Percentiles rank a stretch among this genome's conserved stretches.
Conservation (phyloP, 345 rosid species). For the Aquilaria sinensis region DNA sequence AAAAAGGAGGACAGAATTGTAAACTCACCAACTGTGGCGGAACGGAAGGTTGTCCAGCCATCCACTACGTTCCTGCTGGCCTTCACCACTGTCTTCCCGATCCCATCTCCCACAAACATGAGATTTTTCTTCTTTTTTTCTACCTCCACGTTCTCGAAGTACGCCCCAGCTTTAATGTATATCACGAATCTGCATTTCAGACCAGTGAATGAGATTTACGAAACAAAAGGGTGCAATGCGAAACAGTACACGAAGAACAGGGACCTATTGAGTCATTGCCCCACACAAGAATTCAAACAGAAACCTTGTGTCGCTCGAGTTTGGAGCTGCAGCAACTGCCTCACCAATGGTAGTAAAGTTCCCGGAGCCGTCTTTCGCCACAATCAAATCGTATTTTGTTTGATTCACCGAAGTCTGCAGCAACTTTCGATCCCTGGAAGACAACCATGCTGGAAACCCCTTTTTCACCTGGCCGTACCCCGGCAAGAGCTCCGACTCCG, state of each 20-base stretch:
- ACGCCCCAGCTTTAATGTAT: conserved; percentile 19
- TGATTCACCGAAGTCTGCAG: conserved; percentile 29
- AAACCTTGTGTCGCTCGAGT: conserved; percentile 60
- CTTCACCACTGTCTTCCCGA: conserved; percentile 16
- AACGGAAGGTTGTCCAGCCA: conserved; percentile 14
- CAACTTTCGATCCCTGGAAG: conserved; percentile 36
- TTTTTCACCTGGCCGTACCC: conserved; percentile 32
- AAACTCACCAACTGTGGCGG: conserved; percentile 25
- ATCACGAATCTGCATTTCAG: conserved; percentile 9
- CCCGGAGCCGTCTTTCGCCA: conserved; percentile 73
- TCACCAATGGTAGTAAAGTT: conserved; percentile 50
- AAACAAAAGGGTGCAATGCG: no score
- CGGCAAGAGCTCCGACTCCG: conserved; percentile 25
- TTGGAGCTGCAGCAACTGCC: conserved; percentile 72
- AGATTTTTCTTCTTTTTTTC: conserved; percentile 10
- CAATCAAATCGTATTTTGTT: conserved; percentile 39
- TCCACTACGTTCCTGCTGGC: conserved; percentile 16
- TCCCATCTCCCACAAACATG: conserved; percentile 30
- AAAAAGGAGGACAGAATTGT: neutral
- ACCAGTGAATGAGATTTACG: no score
- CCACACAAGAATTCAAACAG: no score
- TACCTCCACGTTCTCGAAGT: conserved; percentile 18
- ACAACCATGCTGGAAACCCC: conserved; percentile 61
- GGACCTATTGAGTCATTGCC: no score
- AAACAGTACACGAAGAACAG: no score